Conservation (phyloP, 2,329 filamentous ascomycete genomes). For the Neocucurbitaria cava region DNA sequence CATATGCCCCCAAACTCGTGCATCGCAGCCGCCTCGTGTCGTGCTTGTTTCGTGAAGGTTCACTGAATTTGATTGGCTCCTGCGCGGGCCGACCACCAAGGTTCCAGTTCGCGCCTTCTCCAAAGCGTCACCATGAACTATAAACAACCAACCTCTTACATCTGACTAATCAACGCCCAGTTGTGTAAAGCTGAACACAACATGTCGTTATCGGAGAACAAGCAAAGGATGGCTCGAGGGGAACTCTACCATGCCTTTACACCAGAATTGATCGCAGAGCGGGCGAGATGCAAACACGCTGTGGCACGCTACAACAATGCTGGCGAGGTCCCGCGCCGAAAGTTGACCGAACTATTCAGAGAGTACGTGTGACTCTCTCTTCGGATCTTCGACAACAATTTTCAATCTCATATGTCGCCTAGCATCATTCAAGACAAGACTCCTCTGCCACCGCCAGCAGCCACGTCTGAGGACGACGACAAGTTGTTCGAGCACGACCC, state of each 20-base stretch:
- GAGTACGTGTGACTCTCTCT: slow-evolving; percentile 62
- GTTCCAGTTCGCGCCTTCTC: no score
- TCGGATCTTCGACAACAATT: background rate
- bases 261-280: slow-evolving; percentile 69
- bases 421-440: slow-evolving; percentile 69
- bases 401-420: slow-evolving; percentile 17
- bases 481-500: slow-evolving; percentile 68
- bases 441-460: slow-evolving; percentile 66
- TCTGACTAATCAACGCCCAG: background rate
- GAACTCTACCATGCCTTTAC: slow-evolving; percentile 79
- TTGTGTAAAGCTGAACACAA: background rate
- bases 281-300: slow-evolving; percentile 68
- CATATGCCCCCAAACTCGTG: no score
- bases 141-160: background rate
- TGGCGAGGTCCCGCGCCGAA: slow-evolving; percentile 66
- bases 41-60: no score
- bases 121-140: no score
- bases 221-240: slow-evolving; percentile 64
- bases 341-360: slow-evolving; percentile 71
- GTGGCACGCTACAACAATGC: slow-evolving; percentile 69
- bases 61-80: no score
- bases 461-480: slow-evolving; percentile 69
- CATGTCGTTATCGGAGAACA: slow-evolving; percentile 46
- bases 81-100: no score
- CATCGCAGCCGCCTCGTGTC: no score